phyloP scores from a whole-genome alignment of 108 stramenopile genomes.

The Fragilariopsis cylindrus region DNA sequence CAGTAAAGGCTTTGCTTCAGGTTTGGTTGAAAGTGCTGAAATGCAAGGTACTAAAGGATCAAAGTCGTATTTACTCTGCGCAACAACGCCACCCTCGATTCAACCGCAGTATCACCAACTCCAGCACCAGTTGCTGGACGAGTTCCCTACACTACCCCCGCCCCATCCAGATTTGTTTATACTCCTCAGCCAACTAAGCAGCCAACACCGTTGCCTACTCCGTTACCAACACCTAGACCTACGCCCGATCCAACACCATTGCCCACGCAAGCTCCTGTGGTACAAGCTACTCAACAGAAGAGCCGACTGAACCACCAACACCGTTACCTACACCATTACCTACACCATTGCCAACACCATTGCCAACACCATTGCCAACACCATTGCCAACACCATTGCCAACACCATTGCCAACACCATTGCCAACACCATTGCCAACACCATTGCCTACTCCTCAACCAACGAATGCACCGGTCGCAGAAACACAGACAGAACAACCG shows the following conservation, averaged over 20 bases:
- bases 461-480: neutral
- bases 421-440: neutral
- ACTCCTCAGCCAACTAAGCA: conserved; percentile 6
- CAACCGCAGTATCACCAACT: neutral
- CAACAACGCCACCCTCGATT: neutral
- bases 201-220: conserved; percentile 4
- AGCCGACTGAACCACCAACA: neutral
- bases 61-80: no score
- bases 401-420: neutral
- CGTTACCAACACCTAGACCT: conserved; percentile 1
- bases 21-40: no score
- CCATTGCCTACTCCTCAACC: conserved; percentile 2
- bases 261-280: neutral
- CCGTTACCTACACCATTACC: no score
- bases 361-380: neutral
- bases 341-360: neutral
- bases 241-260: conserved; percentile 12
- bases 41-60: no score
- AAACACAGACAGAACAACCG: neutral
- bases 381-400: neutral
- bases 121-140: neutral
- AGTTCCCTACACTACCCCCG: neutral
- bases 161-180: conserved; percentile 9
- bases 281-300: neutral
- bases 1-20: neutral